Evolutionary conservation across 352 stramenopile species (phyloP).

Genomic region (Phytopythium delawarense): DNA sequence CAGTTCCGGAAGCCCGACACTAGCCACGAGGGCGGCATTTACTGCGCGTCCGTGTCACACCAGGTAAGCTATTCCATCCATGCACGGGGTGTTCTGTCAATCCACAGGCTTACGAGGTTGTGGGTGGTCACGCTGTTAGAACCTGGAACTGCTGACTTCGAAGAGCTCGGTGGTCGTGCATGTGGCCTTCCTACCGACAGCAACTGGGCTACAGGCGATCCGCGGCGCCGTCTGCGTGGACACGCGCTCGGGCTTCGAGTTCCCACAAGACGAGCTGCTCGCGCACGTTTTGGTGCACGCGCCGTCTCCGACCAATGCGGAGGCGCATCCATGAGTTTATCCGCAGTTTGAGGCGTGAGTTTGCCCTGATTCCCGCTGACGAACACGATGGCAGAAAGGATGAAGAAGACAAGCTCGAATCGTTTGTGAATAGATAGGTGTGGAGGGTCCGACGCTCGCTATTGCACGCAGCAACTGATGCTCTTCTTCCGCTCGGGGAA

Average conservation of each 20-base stretch:
- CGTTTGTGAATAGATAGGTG: conserved; percentile 7
- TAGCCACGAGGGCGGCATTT: conserved; percentile 30
- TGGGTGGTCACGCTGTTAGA: conserved; percentile 26
- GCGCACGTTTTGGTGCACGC: conserved; percentile 52
- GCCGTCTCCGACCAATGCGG: conserved; percentile 2
- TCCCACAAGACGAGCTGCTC: conserved; percentile 34
- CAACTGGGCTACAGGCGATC: conserved; percentile 63
- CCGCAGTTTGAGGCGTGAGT: not conserved
- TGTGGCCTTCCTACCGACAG: conserved; percentile 66
- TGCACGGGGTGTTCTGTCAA: not conserved
- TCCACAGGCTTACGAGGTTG: not conserved
- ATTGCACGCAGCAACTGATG: conserved; percentile 44
- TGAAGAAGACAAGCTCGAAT: conserved; percentile 1
- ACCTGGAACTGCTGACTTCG: conserved; percentile 49
- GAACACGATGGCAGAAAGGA: not conserved
- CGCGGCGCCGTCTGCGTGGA: conserved; percentile 67
- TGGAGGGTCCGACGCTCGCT: not conserved
- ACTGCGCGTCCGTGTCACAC: conserved; percentile 66
- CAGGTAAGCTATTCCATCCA: conserved; percentile 35
- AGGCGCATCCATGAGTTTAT: not conserved
- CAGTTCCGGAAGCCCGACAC: conserved; percentile 77
- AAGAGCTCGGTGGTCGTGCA: conserved; percentile 36
- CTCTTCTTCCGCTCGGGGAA: conserved; percentile 59
- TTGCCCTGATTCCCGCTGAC: not conserved
- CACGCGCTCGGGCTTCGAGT: conserved; percentile 54